phyloP scores from a whole-genome alignment of 2,329 filamentous ascomycete genomes.

The Pyricularia sp. region DNA sequence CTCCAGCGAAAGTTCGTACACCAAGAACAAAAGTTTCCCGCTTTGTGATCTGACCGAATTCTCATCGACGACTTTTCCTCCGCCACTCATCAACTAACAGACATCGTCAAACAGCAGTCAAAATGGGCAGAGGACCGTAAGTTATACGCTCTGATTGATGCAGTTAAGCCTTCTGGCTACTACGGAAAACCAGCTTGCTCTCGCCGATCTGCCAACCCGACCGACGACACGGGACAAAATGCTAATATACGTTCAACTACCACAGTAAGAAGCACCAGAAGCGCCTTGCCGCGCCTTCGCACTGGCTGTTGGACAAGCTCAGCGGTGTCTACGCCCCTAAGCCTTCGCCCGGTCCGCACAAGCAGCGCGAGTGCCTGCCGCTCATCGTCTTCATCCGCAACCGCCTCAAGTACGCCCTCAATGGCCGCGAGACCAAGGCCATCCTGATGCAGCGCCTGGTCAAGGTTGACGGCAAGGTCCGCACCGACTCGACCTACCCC shows the following conservation, averaged over 20 bases:
- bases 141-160: constrained; percentile 15
- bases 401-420: constrained; percentile 99
- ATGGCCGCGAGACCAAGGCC: constrained; percentile 92
- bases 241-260: background rate
- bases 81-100: constrained; percentile 20
- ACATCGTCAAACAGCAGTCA: constrained; percentile 26
- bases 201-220: background rate
- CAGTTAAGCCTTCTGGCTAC: background rate
- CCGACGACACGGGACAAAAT: background rate
- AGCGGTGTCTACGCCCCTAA: constrained; percentile 76
- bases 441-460: constrained; percentile 99
- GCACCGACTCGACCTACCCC: constrained; percentile 96
- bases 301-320: constrained; percentile 99
- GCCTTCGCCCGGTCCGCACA: constrained; percentile 85
- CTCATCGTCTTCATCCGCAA: constrained; percentile 96
- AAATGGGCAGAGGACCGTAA: constrained; percentile 46
- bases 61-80: constrained; percentile 12
- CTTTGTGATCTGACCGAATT: background rate
- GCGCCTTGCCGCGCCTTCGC: constrained; percentile 96
- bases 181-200: background rate
- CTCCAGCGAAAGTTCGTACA: background rate
- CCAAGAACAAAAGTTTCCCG: background rate
- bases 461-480: constrained; percentile 99
- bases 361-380: constrained; percentile 97
- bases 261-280: constrained; percentile 98